Evolutionary conservation across 2,329 filamentous ascomycete genomes (phyloP), one percentile per base, ranked within the genome.

Genomic region (Colletotrichum zoysiae): DNA sequence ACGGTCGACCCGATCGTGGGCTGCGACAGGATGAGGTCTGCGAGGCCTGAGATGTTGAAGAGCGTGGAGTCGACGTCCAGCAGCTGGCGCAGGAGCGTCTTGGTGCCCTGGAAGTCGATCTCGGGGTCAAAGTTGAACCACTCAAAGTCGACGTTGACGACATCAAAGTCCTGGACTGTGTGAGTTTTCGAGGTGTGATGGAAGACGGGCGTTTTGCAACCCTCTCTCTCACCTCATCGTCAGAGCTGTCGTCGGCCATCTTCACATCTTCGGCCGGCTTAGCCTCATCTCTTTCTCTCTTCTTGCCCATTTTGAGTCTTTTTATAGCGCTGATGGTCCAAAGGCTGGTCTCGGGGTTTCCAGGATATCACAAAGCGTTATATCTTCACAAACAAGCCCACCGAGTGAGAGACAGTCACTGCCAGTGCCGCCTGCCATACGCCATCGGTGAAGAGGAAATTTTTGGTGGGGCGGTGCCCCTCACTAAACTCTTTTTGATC

Each of bases 121-220:
- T 93, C 90, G 2, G 93, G 87, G 77, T 96, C 92, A 74, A 95
- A 97, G 83, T 98, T 97, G 85, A 98, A 99, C 93, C 95, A 98
- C 85, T 99, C 96, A 78, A 99, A 99, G 75, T 98, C 95, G 70
- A 98, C 95, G 79, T 98, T 92, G 75, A 99, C 90, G 81, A 95
- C 92, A 79, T 97, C 93, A 78, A 95, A 92, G 78, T 97, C 94
- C 93, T 97, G 66, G 26, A 3, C n/a, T 42, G 7, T 46, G 35
- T 7, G 48, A 67, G 73, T 71, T 62, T n/a, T n/a, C n/a, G n/a
- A 50, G 76, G 71, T n/a, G 50, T 40, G 38, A 38, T 35, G 58
- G 23, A 5, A 48, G 65, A 60, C n/a, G 26, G 38, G 53, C 35
- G 55, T 33, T 51, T 74, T 78, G 76, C 76, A 11, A n/a, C 26